phyloP scores from a whole-genome alignment of 805 yeast genomes.

The Kodamaea hsintzibuensis region DNA sequence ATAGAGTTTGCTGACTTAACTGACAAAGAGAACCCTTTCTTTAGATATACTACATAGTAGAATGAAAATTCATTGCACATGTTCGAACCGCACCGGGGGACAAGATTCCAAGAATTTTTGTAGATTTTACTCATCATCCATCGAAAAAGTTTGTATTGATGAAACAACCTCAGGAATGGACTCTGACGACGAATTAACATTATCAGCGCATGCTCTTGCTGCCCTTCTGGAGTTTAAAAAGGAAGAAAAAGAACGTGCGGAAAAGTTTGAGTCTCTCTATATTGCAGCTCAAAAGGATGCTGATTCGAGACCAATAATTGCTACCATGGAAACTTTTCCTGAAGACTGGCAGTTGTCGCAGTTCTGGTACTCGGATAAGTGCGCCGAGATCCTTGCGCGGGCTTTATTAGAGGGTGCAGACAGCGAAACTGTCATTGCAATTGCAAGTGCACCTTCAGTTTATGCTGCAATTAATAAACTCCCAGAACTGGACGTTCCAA shows the following conservation, averaged over 20 bases:
- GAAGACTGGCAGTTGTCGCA: constrained; percentile 96
- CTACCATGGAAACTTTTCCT: constrained; percentile 71
- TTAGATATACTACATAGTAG: constrained; percentile 38
- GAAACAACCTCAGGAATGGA: constrained; percentile 23
- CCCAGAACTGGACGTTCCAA: constrained; percentile 55
- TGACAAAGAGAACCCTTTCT: constrained; percentile 53
- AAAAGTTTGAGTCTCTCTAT: constrained; percentile 55
- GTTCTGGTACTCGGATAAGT: constrained; percentile 81
- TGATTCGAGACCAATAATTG: constrained; percentile 22
- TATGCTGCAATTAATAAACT: constrained; percentile 74
- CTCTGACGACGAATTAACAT: constrained; percentile 45
- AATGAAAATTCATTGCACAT: neutral
- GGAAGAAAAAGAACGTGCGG: constrained; percentile 60
- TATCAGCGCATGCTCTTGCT: constrained; percentile 52
- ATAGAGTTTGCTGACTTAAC: constrained; percentile 54
- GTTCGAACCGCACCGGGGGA: neutral
- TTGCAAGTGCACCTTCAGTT: constrained; percentile 90
- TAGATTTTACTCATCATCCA: neutral
- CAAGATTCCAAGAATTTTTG: neutral
- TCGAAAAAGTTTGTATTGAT: neutral
- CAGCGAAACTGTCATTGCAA: constrained; percentile 65
- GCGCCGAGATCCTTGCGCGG: constrained; percentile 67
- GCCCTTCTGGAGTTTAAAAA: constrained; percentile 63
- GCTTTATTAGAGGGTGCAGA: constrained; percentile 79
- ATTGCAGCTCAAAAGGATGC: constrained; percentile 58